Evolutionary conservation across 1,284 basidiomycete species (phyloP).

Genomic region (Tremellales sp.): DNA sequence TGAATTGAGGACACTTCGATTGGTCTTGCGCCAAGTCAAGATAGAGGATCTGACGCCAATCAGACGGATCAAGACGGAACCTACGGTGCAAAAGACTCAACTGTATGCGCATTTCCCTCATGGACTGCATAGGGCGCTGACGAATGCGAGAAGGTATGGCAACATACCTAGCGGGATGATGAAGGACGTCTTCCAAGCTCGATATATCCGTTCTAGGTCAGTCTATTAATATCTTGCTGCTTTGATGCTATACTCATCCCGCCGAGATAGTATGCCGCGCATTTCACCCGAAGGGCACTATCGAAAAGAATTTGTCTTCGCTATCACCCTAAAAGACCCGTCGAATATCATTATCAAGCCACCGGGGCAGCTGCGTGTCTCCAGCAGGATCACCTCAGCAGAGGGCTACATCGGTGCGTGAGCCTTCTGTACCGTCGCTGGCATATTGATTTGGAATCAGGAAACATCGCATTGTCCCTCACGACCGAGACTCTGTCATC

Average conservation of each 20-base stretch:
- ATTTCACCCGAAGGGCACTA: conserved; percentile 2
- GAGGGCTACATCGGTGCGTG: conserved; percentile 42
- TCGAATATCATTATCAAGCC: conserved; percentile 16
- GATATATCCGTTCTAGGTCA: conserved; percentile 34
- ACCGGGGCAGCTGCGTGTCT: conserved; percentile 19
- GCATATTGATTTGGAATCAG: conserved; percentile 10
- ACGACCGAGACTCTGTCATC: conserved; percentile 4
- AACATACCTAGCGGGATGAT: conserved; percentile 27
- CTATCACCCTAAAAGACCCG: conserved; percentile 39
- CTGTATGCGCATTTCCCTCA: conserved; percentile 23
- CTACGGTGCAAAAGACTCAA: conserved; percentile 43
- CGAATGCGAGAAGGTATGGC: conserved; percentile 27
- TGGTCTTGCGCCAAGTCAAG: conserved; percentile 32
- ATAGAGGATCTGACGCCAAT: conserved; percentile 33
- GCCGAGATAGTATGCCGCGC: conserved; percentile 15
- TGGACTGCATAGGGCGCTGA: not conserved
- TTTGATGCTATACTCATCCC: conserved; percentile 3
- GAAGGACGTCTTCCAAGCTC: conserved; percentile 33
- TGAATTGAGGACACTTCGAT: conserved; percentile 30
- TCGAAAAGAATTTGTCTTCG: conserved; percentile 40
- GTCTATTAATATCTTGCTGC: conserved; percentile 1
- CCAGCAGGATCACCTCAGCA: conserved; percentile 27
- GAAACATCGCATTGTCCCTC: conserved; percentile 40
- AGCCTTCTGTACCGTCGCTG: not conserved
- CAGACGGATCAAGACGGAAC: conserved; percentile 44